Base-by-base conservation (phyloP, 2,329 filamentous ascomycete genomes). In the Fusarium aywerte region DNA sequence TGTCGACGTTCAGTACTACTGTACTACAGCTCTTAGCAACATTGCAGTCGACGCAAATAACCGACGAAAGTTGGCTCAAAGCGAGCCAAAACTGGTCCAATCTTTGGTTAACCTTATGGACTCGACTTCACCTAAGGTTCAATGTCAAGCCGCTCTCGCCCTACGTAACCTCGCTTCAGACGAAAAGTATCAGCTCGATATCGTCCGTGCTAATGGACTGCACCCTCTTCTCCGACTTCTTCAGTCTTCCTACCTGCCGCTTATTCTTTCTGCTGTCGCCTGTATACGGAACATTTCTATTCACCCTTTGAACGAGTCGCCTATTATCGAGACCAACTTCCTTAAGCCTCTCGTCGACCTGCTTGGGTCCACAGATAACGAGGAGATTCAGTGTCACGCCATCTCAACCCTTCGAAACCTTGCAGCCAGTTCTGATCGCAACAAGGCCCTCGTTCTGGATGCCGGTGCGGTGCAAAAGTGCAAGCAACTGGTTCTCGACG, bases 261-360 rank as follows among this genome's bases (percentile, higher is more conserved):
- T 99, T 54, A 98, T 98, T 62, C 89, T 98, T 36, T 98, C 95
- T 20, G 96, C 96, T 43, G 96, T 99, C 67, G 96, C 96, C 48
- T 99, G 96, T 77, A 99, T 99, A 77, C 91, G 96, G 73, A 99
- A 99, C 78, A 99, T 99, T 70, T 98, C 95, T 58, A 99, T 99
- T 70, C 96, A 99, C 77, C 96, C 96, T 18, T 84, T 95, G 75
- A 99, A 99, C 80, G 96, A 99, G 80, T 97, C 95, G 12, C 96
- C 96, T 1, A 99, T 99, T 69, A 99, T 99, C 74, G 96, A 99
- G 75, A 95, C 95, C 38, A 96, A 95, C 59, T 99, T 99, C 79
- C 81, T 99, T 62, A 94, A 93, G 77, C 96, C 96, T 1, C 81
- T 99, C 55, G 96, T 99, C 23, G 94, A 98, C 70, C 85, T 99